phyloP scores from a whole-genome alignment of 192 early-diverging fungal genomes.

The Backusella australiensis region DNA sequence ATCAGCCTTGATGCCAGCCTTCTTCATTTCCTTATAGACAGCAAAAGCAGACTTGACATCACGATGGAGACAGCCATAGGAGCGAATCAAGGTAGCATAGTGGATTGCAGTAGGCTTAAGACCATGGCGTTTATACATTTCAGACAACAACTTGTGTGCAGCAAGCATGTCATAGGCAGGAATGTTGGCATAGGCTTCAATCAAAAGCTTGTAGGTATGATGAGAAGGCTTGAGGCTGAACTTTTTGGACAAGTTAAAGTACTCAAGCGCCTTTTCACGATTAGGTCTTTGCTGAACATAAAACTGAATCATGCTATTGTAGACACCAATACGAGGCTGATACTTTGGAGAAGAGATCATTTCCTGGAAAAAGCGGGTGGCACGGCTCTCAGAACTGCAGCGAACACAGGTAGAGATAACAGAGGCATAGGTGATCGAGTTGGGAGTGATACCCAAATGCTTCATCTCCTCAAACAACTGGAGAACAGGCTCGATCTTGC shows the following conservation, averaged over 20 bases:
- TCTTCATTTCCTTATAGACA: conserved; percentile 45
- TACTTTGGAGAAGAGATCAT: conserved; percentile 45
- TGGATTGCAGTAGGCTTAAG: conserved; percentile 47
- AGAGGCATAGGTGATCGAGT: conserved; percentile 54
- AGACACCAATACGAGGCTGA: conserved; percentile 52
- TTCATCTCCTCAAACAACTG: conserved; percentile 58
- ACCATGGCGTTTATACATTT: conserved; percentile 39
- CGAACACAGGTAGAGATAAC: conserved; percentile 57
- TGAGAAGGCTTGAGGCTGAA: conserved; percentile 43
- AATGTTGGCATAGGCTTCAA: conserved; percentile 54
- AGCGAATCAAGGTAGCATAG: conserved; percentile 51
- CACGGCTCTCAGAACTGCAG: conserved; percentile 45
- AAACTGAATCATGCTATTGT: conserved; percentile 60
- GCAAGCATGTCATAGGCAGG: conserved; percentile 52
- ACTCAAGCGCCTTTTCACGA: conserved; percentile 46
- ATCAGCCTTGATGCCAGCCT: conserved; percentile 37
- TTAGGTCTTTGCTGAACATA: conserved; percentile 51
- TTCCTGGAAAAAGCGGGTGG: conserved; percentile 43
- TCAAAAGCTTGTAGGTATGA: conserved; percentile 55
- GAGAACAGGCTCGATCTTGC: conserved; percentile 46
- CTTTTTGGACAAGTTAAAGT: conserved; percentile 38
- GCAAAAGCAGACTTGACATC: conserved; percentile 42
- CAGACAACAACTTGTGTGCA: conserved; percentile 43
- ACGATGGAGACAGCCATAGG: conserved; percentile 51
- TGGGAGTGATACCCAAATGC: conserved; percentile 42